phyloP scores from a whole-genome alignment of 2,329 filamentous ascomycete species.

The Didymella exigua region DNA sequence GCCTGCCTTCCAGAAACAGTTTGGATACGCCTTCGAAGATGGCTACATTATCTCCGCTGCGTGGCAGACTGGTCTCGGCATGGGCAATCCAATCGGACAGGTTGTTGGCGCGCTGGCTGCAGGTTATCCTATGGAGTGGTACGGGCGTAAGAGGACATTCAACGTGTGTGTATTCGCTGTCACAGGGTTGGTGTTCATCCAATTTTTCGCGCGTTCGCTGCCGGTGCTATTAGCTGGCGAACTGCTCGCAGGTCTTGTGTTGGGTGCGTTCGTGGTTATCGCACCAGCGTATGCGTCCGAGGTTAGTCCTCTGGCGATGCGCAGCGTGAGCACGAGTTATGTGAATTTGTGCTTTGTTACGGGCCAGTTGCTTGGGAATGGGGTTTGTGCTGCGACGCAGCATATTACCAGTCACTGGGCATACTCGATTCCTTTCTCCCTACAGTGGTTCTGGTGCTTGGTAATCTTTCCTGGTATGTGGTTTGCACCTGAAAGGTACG shows the following conservation, averaged over 20 bases:
- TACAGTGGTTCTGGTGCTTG: constrained; percentile 76
- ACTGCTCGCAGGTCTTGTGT: constrained; percentile 19
- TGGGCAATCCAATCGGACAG: constrained; percentile 63
- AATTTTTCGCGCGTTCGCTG: constrained; percentile 61
- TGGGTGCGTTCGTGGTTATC: constrained; percentile 27
- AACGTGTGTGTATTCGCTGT: constrained; percentile 20
- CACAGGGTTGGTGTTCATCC: constrained; percentile 61
- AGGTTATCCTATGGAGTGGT: constrained; percentile 42
- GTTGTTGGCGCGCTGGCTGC: constrained; percentile 59
- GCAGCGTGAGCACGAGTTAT: constrained; percentile 63
- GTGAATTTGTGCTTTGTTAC: constrained; percentile 68
- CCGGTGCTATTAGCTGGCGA: constrained; percentile 21
- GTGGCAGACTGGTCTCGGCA: constrained; percentile 50
- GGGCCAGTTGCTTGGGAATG: constrained; percentile 62
- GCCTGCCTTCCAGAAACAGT: constrained; percentile 61
- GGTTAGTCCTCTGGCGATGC: constrained; percentile 57
- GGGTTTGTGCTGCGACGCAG: constrained; percentile 56
- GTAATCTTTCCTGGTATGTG: constrained; percentile 67
- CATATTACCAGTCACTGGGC: constrained; percentile 58
- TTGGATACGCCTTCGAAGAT: constrained; percentile 52
- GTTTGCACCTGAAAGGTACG: constrained; percentile 63
- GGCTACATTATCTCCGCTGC: constrained; percentile 45
- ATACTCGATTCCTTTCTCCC: constrained; percentile 66
- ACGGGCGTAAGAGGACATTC: constrained; percentile 33
- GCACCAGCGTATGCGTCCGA: constrained; percentile 19